Base-by-base conservation (phyloP, 805 yeast species). In the Clavispora phyllophila region DNA sequence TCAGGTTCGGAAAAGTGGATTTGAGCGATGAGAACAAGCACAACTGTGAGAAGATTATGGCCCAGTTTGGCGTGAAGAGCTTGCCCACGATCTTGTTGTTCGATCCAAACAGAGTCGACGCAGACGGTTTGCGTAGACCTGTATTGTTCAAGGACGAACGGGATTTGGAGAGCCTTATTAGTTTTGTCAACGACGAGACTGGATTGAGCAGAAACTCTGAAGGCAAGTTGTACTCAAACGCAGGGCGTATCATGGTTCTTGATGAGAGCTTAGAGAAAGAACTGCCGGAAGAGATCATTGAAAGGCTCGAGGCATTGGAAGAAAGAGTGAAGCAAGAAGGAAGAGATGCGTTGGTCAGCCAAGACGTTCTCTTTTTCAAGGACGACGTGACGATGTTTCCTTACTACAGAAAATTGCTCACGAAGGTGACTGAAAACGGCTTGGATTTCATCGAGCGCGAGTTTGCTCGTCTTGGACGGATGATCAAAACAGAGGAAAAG, bases 81-180 rank as follows among this genome's bases (percentile, higher is more conserved):
- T 74, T 66, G 58, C 89, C 90, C 12, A 72, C 84, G 0, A 60
- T 83, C n/a, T 50, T 80, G 32, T 75, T 59, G 44, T 72, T 82
- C 54, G 66, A 64, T 39, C 63, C 66, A 1, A 24, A 37, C 3
- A 45, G 46, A 25, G 41, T 43, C 4, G 55, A 51, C 20, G 50
- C 40, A 15, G 62, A 64, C 41, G 61, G 59, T 2, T 28, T 51
- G 23, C 56, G 49, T 19, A 45, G 57, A 14, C 71, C 72, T 2
- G 41, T 45, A 5, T 29, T 45, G n/a, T 68, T 55, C 43, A 46
- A 48, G 32, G 70, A 65, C 1, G 58, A 54, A 15, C 44, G 55
- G 18, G 44, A 51, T 13, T 36, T 63, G 15, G 49, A 47, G 5
- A 39, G 41, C 1, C 45, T 70, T 28, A 45, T 66, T 12, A 39